Percentiles rank a stretch among this genome's conserved stretches.
Conservation (phyloP, 2,329 filamentous ascomycete species). For the Paradendryphiella salina region DNA sequence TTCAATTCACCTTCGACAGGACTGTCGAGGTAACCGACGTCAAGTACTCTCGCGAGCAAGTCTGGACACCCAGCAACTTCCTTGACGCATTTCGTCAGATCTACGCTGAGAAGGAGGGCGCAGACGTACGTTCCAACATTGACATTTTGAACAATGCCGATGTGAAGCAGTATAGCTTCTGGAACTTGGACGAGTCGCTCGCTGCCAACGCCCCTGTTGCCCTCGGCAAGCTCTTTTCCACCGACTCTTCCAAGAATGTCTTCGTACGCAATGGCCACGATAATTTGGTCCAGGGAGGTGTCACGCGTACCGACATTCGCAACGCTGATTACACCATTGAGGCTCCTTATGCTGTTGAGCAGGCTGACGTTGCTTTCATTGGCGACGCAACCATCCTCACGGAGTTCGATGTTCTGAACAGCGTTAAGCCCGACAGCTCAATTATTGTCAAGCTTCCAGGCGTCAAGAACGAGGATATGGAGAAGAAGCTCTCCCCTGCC, state of each 20-base stretch:
- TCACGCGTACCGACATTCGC: constrained; percentile 81
- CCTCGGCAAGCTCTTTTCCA: constrained; percentile 63
- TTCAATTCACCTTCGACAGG: constrained; percentile 67
- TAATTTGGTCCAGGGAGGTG: constrained; percentile 71
- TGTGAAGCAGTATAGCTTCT: constrained; percentile 87
- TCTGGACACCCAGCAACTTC: constrained; percentile 63
- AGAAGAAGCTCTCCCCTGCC: constrained; percentile 76
- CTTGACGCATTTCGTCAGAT: constrained; percentile 54
- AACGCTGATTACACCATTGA: constrained; percentile 81
- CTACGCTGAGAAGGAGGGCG: constrained; percentile 47
- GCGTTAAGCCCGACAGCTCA: constrained; percentile 69
- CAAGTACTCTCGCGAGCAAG: constrained; percentile 80
- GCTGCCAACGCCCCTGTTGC: constrained; percentile 66
- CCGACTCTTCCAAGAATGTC: constrained; percentile 64
- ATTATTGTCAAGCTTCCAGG: constrained; percentile 76
- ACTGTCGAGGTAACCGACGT: constrained; percentile 73
- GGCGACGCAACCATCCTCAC: constrained; percentile 79
- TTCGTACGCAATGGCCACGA: constrained; percentile 63
- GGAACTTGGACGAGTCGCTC: constrained; percentile 79
- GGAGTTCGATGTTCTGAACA: constrained; percentile 72
- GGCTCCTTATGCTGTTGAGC: constrained; percentile 76
- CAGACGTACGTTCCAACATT: constrained; percentile 51
- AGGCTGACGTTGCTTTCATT: constrained; percentile 78
- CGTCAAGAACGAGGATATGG: constrained; percentile 83
- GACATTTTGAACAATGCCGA: constrained; percentile 58